These are phyloP conservation scores for Escovopsis sp. DNA, from an alignment of 2,329 filamentous ascomycete genomes.

Conservation along the genomic window DNA sequence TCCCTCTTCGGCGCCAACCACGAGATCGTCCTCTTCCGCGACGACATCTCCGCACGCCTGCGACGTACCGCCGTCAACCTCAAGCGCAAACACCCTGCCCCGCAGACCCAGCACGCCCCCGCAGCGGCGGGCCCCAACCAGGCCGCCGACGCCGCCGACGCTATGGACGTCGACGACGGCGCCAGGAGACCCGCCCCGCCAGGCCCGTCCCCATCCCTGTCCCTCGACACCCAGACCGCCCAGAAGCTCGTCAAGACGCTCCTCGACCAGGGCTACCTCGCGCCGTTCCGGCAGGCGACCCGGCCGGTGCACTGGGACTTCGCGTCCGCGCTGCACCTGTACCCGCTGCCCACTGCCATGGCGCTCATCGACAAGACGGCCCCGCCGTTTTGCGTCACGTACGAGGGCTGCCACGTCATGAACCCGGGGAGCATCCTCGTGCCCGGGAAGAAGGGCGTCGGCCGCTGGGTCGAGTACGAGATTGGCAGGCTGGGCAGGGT, in stretches of 20 bases:
- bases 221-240: conserved; percentile 43
- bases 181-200: conserved; percentile 10
- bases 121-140: not conserved
- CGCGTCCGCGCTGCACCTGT: conserved; percentile 59
- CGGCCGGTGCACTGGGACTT: conserved; percentile 88
- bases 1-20: conserved; percentile 77
- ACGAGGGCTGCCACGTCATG: conserved; percentile 91
- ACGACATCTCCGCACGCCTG: conserved; percentile 70
- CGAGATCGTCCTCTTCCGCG: conserved; percentile 75
- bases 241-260: conserved; percentile 79
- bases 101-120: conserved; percentile 17
- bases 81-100: conserved; percentile 27
- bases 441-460: conserved; percentile 50
- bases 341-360: conserved; percentile 74
- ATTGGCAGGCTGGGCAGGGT: conserved; percentile 46
- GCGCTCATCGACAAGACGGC: conserved; percentile 71
- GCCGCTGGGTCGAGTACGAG: conserved; percentile 81
- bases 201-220: conserved; percentile 8
- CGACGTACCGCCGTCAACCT: conserved; percentile 63
- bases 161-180: conserved; percentile 27
- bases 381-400: conserved; percentile 73
- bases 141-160: conserved; percentile 12
- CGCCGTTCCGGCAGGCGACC: conserved; percentile 67
- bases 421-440: conserved; percentile 74
- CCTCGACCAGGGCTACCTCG: conserved; percentile 77